A percentile compares a stretch with the other conserved stretches of the same genome.
These are phyloP conservation scores for Cicer chorassanicum DNA, from an alignment of 306 rosid genomes.

Conservation along the genomic window DNA sequence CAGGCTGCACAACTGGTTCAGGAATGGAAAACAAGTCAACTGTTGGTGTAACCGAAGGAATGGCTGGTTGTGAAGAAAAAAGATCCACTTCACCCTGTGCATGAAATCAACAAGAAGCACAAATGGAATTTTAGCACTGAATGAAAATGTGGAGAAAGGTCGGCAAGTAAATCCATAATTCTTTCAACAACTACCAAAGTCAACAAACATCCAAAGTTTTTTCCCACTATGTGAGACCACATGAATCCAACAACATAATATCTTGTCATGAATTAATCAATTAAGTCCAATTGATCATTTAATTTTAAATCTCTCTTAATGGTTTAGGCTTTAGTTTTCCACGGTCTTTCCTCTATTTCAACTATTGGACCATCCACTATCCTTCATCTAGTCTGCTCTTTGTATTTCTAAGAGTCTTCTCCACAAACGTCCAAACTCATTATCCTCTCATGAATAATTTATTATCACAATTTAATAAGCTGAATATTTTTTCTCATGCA, in stretches of 20 bases:
- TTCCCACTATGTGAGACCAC: neutral
- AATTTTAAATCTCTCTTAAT: neutral
- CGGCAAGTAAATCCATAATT: constrained; percentile 22
- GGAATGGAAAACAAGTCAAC: constrained; percentile 77
- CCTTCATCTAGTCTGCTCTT: constrained; percentile 11
- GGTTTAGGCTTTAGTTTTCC: neutral
- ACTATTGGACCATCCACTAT: neutral
- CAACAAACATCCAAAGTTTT: neutral
- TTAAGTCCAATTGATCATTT: constrained; percentile 10
- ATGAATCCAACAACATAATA: neutral
- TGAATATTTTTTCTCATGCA: constrained; percentile 11
- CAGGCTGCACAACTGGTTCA: constrained; percentile 67
- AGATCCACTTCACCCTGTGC: constrained; percentile 76
- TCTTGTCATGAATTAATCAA: constrained; percentile 15
- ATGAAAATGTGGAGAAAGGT: constrained; percentile 27
- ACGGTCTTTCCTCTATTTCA: neutral
- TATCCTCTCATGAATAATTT: constrained; percentile 17
- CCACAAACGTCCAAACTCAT: constrained; percentile 1
- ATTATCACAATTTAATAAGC: constrained; percentile 8
- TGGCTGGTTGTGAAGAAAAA: constrained; percentile 73
- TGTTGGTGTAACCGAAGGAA: constrained; percentile 62
- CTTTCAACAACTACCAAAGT: neutral
- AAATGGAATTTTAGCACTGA: constrained; percentile 37
- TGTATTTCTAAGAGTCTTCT: neutral
- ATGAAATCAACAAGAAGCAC: constrained; percentile 39